phyloP scores from a whole-genome alignment of 1,139 yeast species.

The Blastobotrys aristatus region DNA sequence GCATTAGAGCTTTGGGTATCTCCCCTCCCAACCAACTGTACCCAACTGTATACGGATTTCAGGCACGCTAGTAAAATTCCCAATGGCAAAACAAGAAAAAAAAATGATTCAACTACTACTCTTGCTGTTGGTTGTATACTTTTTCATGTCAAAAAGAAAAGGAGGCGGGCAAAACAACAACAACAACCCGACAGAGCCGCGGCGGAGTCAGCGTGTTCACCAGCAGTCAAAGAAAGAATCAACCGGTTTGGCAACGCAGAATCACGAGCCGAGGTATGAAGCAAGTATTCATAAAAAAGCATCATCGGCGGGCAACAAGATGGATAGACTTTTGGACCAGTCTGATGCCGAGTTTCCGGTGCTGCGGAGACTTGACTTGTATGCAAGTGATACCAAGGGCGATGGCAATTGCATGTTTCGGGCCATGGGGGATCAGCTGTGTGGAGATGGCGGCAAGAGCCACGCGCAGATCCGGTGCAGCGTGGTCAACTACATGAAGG shows the following conservation, averaged over 20 bases:
- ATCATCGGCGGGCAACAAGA: not conserved
- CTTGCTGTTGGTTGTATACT: not conserved
- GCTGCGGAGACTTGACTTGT: slow-evolving; percentile 33
- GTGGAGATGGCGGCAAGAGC: slow-evolving; percentile 34
- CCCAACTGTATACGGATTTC: too few relatives aligned
- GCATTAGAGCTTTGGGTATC: too few relatives aligned
- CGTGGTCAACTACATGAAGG: slow-evolving; percentile 34
- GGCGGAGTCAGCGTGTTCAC: slow-evolving; percentile 1
- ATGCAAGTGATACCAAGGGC: slow-evolving; percentile 37
- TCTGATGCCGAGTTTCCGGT: slow-evolving; percentile 36
- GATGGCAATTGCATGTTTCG: slow-evolving; percentile 43
- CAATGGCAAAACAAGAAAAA: too few relatives aligned
- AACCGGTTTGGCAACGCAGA: too few relatives aligned
- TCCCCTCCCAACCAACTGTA: too few relatives aligned
- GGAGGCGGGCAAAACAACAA: not conserved
- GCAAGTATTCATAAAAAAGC: too few relatives aligned
- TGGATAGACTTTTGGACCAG: not conserved
- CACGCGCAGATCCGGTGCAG: slow-evolving; percentile 32
- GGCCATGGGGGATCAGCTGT: slow-evolving; percentile 39
- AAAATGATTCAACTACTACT: not conserved
- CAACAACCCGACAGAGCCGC: not conserved
- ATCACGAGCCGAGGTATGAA: not conserved
- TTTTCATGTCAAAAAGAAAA: slow-evolving; percentile 7
- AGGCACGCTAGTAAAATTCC: too few relatives aligned
- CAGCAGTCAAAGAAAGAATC: not conserved